phyloP scores from a whole-genome alignment of 2,329 filamentous ascomycete species.

The Aspergillus ochraceoroseus region DNA sequence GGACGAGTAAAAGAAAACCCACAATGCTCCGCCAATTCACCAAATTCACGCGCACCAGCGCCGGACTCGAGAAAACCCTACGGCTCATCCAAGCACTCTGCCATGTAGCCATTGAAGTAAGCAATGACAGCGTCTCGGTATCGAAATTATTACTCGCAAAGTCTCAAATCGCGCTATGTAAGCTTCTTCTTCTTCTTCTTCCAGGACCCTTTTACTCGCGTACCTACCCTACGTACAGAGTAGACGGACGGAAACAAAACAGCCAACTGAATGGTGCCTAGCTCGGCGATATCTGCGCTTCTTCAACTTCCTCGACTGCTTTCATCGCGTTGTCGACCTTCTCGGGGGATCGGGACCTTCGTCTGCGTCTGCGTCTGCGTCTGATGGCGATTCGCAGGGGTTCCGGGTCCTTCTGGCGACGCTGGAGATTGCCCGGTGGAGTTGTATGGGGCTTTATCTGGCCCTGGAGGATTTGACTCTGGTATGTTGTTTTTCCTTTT shows the following conservation, averaged over 20 bases:
- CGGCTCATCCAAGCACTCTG: slow-evolving; percentile 33
- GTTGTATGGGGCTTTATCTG: slow-evolving; percentile 62
- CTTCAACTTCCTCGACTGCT: slow-evolving; percentile 62
- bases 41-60: slow-evolving; percentile 26
- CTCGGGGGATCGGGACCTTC: slow-evolving; percentile 25
- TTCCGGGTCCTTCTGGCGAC: slow-evolving; percentile 23
- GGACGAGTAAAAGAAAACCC: not conserved
- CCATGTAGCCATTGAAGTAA: slow-evolving; percentile 23
- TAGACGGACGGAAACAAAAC: too few species aligned
- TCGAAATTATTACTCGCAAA: slow-evolving; percentile 32
- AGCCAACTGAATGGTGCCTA: slow-evolving; percentile 17
- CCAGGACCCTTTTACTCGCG: too few species aligned
- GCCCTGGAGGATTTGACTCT: slow-evolving; percentile 62
- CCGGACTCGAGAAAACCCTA: slow-evolving; percentile 34
- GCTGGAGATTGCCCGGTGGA: slow-evolving; percentile 55
- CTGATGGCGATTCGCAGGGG: too few species aligned
- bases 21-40: slow-evolving; percentile 22
- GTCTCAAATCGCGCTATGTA: slow-evolving; percentile 41
- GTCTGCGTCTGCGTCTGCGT: too few species aligned
- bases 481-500: slow-evolving; percentile 41
- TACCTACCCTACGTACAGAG: too few species aligned
- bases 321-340: slow-evolving; percentile 50
- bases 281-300: slow-evolving; percentile 62
- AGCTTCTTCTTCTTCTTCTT: slow-evolving; percentile 9
- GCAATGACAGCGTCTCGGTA: slow-evolving; percentile 20